Conservation (phyloP, 2,329 filamentous ascomycete species). For the Exophiala bonariae region DNA sequence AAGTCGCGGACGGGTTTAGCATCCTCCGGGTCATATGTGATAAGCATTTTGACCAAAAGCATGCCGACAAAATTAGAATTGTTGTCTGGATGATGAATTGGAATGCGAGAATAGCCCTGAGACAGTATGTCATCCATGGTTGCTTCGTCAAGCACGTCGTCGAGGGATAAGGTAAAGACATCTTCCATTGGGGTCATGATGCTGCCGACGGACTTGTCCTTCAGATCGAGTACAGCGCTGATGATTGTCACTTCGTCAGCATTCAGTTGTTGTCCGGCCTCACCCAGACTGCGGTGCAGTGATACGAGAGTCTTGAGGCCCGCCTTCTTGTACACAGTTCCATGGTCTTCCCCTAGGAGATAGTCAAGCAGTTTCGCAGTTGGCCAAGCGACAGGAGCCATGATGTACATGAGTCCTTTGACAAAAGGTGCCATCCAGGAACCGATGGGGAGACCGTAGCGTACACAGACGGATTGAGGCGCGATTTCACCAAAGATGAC, state of each 20-base stretch:
- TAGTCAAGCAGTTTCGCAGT: slow-evolving; percentile 93
- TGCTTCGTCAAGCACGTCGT: slow-evolving; percentile 85
- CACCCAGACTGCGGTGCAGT: slow-evolving; percentile 86
- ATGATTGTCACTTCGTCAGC: slow-evolving; percentile 99
- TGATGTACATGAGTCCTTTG: slow-evolving; percentile 84
- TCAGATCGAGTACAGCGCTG: slow-evolving; percentile 91
- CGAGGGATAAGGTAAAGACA: slow-evolving; percentile 94
- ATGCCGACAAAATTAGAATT: slow-evolving; percentile 90
- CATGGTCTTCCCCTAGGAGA: slow-evolving; percentile 90
- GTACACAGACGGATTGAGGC: slow-evolving; percentile 93
- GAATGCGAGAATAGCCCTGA: slow-evolving; percentile 92
- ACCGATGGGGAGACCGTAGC: slow-evolving; percentile 91
- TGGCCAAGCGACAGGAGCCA: slow-evolving; percentile 88
- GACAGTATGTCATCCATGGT: slow-evolving; percentile 94
- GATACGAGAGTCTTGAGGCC: slow-evolving; percentile 95
- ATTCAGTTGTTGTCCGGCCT: slow-evolving; percentile 82
- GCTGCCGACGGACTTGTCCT: slow-evolving; percentile 89
- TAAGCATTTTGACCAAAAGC: slow-evolving; percentile 97
- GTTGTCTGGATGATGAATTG: slow-evolving; percentile 85
- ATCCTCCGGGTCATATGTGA: slow-evolving; percentile 97
- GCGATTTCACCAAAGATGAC: slow-evolving; percentile 98
- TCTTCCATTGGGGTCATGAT: slow-evolving; percentile 99
- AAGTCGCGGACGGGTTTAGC: slow-evolving; percentile 84
- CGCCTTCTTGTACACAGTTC: slow-evolving; percentile 96
- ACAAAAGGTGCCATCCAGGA: slow-evolving; percentile 91